Evolutionary conservation across 768 basidiomycete genomes (phyloP).

Genomic region (Trametes coccinea): DNA sequence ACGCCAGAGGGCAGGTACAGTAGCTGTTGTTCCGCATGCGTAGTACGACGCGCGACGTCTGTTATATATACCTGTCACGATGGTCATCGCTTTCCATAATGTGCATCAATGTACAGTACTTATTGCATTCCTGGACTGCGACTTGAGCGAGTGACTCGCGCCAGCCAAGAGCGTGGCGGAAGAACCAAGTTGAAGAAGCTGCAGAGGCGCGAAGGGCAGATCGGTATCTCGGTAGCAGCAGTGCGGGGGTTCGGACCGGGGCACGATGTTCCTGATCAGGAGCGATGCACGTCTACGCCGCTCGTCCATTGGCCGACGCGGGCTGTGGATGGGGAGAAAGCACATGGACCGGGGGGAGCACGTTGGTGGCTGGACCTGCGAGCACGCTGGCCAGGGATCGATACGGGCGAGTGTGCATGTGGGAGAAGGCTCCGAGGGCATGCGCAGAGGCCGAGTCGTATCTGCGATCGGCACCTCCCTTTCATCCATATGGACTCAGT

Average conservation of each 20-base stretch:
- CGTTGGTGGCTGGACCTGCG: slow-evolving; percentile 6
- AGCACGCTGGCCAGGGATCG: slow-evolving; percentile 17
- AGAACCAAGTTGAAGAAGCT: neutral
- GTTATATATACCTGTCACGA: slow-evolving; percentile 7
- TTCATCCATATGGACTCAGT: neutral
- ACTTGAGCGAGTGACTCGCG: neutral
- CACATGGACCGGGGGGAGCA: slow-evolving; percentile 10
- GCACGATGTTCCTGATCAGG: slow-evolving; percentile 1
- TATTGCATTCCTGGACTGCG: neutral
- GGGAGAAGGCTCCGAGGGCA: neutral
- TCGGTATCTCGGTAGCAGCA: slow-evolving; percentile 1
- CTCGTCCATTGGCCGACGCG: neutral
- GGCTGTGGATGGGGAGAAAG: neutral
- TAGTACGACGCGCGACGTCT: neutral
- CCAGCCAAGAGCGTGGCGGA: neutral
- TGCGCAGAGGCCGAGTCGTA: neutral
- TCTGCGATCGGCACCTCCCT: slow-evolving; percentile 10
- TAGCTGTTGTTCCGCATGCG: slow-evolving; percentile 7
- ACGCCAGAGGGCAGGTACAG: neutral
- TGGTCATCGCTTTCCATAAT: neutral
- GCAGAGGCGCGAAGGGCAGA: neutral
- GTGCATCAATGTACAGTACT: slow-evolving; percentile 15
- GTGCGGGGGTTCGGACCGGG: neutral
- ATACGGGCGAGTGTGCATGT: slow-evolving; percentile 16
- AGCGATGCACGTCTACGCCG: neutral